Conservation (phyloP, 2,329 filamentous ascomycete species). For the Colletotrichum sp. region DNA sequence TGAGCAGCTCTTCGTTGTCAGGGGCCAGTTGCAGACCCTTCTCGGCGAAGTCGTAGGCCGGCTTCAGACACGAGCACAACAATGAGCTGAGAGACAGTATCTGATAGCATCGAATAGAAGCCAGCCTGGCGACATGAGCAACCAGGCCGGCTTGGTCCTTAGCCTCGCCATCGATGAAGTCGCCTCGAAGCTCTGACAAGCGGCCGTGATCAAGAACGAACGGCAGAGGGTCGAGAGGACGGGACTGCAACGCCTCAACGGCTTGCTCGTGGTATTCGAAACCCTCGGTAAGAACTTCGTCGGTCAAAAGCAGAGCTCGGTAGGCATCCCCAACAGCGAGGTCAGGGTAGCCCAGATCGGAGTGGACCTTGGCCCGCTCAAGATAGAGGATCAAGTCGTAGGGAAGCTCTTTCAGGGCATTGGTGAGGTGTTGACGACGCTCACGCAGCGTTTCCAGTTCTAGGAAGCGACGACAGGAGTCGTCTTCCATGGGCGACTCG, state of each 20-base stretch:
- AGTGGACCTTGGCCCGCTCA: conserved; percentile 73
- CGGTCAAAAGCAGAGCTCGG: conserved; percentile 83
- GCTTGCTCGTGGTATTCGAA: conserved; percentile 83
- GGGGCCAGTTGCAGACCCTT: conserved; percentile 63
- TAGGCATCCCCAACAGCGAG: conserved; percentile 91
- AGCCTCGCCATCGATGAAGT: conserved; percentile 35
- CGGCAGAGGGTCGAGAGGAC: conserved; percentile 39
- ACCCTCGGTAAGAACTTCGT: conserved; percentile 78
- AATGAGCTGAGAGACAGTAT: conserved; percentile 63
- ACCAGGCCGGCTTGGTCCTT: conserved; percentile 37
- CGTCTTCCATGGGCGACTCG: conserved; percentile 8
- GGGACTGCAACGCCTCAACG: conserved; percentile 53
- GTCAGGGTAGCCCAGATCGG: conserved; percentile 83
- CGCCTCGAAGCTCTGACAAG: conserved; percentile 32
- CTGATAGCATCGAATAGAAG: conserved; percentile 64
- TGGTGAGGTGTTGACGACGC: conserved; percentile 62
- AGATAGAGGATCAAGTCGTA: conserved; percentile 71
- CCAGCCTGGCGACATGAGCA: conserved; percentile 49
- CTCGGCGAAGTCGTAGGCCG: conserved; percentile 68
- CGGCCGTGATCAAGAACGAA: conserved; percentile 52
- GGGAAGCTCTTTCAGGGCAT: conserved; percentile 54
- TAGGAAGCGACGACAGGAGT: background rate
- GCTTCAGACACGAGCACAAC: conserved; percentile 72
- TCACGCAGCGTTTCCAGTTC: conserved; percentile 50
- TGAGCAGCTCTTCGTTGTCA: conserved; percentile 58